Base-by-base conservation (phyloP, 2,329 filamentous ascomycete genomes). In the Penicillium occitanis region DNA sequence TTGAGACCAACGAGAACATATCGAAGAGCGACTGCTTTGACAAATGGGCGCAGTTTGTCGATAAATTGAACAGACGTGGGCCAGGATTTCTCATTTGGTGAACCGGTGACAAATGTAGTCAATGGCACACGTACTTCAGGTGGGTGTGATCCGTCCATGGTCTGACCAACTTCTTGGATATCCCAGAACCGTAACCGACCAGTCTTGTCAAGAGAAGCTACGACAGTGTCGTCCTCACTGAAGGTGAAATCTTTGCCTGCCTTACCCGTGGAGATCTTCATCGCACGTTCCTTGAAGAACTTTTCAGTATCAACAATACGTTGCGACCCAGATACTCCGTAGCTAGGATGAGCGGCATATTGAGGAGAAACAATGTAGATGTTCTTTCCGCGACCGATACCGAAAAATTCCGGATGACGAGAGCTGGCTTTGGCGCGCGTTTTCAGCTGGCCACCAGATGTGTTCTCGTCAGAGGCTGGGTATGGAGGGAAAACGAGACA, bases 181-280 rank as follows among this genome's bases (percentile, higher is more conserved):
- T 99, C 95, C 96, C 95, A 99, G 83, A 99, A 97, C 79, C 96
- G 95, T 81, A 98, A 90, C 68, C 92, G 90, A 58, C 95, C 96
- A 67, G 93, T 94, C 82, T 99, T 99, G 78, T 99, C 96, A 62
- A 99, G 87, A 59, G 94, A 97, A 57, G 96, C 93, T 71, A 99
- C 92, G 48, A 94, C 89, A 1, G 90, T 91, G 77, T 99, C 95
- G 77, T 99, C 95, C 77, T 96, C 93, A 78, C 94, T 97, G 80
- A 99, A 99, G 57, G 90, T 91, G 77, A 99, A 99, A 77, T 99
- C 95, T 79, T 99, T 99, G 69, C 93, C 95, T 70, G 95, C 94
- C 83, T 99, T 99, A 71, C 94, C 95, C 68, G 93, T 98, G 71
- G 94, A 92, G 79, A 99, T 97, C 80, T 93, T 96, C 70, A 98